These are phyloP conservation scores for Mycena rosella DNA, from an alignment of 768 basidiomycete genomes.

Conservation along the genomic window DNA sequence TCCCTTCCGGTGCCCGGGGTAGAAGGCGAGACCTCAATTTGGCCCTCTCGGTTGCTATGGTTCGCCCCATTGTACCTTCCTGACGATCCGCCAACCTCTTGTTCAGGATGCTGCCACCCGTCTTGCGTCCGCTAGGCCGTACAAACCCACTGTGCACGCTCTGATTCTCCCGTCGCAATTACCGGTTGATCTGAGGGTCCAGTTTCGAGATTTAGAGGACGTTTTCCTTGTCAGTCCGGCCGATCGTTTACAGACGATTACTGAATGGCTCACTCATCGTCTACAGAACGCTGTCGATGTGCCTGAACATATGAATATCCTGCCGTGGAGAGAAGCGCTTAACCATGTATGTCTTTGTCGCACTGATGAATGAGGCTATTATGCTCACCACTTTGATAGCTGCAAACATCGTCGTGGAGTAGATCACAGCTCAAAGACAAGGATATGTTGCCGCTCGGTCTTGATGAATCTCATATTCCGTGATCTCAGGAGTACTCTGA, in stretches of 20 bases:
- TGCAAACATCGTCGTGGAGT: conserved; percentile 67
- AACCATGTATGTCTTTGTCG: conserved; percentile 64
- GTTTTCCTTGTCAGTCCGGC: conserved; percentile 61
- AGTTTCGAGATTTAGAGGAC: conserved; percentile 80
- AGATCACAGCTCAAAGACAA: conserved; percentile 58
- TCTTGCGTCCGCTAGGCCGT: conserved; percentile 70
- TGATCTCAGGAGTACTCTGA: neutral
- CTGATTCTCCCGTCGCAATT: conserved; percentile 80
- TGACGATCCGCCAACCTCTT: conserved; percentile 6
- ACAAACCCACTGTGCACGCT: conserved; percentile 79
- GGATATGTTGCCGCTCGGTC: conserved; percentile 70
- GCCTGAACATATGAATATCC: conserved; percentile 85
- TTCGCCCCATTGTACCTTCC: conserved; percentile 1
- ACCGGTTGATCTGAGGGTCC: conserved; percentile 76
- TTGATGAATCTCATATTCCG: conserved; percentile 46
- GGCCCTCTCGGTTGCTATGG: conserved; percentile 70
- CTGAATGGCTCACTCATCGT: conserved; percentile 9
- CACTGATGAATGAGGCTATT: conserved; percentile 33
- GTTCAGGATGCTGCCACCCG: conserved; percentile 65
- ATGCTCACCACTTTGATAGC: conserved; percentile 50
- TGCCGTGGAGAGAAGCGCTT: conserved; percentile 68
- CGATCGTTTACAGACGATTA: conserved; percentile 1
- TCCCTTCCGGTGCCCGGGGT: conserved; percentile 75
- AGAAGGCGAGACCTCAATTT: conserved; percentile 70
- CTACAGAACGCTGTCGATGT: conserved; percentile 64